These are phyloP conservation scores for Aspergillus sp. DNA, from an alignment of 2,329 filamentous ascomycete genomes.

Conservation along the genomic window DNA sequence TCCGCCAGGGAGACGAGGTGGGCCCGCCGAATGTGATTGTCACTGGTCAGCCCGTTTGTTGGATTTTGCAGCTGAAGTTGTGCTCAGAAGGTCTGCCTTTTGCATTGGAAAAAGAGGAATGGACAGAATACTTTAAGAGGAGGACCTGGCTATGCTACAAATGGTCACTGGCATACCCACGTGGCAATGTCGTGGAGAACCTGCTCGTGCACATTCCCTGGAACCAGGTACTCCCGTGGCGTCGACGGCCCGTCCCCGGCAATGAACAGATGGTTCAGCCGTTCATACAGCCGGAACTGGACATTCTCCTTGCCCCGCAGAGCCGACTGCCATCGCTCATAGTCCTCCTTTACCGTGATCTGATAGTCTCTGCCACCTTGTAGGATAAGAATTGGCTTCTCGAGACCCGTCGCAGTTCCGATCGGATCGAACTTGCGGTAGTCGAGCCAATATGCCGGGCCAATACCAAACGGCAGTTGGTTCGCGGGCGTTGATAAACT, in stretches of 20 bases:
- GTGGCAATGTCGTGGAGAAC: background rate
- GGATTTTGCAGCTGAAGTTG: background rate
- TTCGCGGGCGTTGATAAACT: background rate
- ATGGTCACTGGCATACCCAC: background rate
- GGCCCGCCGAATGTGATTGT: no score
- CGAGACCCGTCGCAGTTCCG: background rate
- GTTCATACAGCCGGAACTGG: background rate
- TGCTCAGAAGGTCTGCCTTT: background rate
- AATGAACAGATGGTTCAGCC: background rate
- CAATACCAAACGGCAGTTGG: background rate
- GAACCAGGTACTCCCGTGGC: background rate
- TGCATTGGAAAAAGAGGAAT: background rate
- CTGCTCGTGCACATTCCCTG: background rate
- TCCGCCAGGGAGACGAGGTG: background rate
- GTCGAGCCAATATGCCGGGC: background rate
- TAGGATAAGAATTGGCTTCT: background rate
- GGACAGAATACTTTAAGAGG: background rate
- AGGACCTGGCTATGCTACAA: background rate
- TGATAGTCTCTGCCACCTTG: background rate
- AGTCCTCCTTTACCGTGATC: background rate
- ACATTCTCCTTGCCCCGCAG: background rate
- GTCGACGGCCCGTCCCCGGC: background rate
- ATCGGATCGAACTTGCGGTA: background rate
- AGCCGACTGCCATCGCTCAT: background rate
- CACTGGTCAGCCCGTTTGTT: background rate